Evolutionary conservation across 2,329 filamentous ascomycete genomes (phyloP), one percentile per base, ranked within the genome.

Genomic region (Neoarthrinium moseri): DNA sequence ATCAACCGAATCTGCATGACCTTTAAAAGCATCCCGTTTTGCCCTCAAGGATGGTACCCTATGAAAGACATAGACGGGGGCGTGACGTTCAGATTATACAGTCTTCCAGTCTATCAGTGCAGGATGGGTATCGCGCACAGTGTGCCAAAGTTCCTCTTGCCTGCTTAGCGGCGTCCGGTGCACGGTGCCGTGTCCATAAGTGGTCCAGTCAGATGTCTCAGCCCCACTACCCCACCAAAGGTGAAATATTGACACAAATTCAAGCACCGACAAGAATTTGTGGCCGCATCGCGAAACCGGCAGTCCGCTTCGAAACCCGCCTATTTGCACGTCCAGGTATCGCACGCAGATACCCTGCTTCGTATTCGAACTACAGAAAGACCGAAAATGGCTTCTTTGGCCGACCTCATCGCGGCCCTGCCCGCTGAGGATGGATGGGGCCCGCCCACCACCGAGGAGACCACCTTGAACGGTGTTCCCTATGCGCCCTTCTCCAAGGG

Each of bases 401-500:
- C 75, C 57, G 74, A 80, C 60, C 79, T 91, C 54, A 86, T 89
- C 65, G 74, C 84, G 63, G 78, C 81, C 62, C 81, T 90, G 63
- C 87, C 86, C 52, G 75, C 85, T 46, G 84, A 86, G 64, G 86
- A 89, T 61, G 81, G 84, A 69, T 99, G 94, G 94, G 94, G 94
- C 50, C 92, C 92, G 44, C 70, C 87, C 51, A 82, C 87, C 57
- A 87, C 91, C 50, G 83, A 75, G 60, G 89, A 96, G 68, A 95
- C 89, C 54, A 96, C 89, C 51, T 81, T 97, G 61, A 86, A 95
- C 66, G 94, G 94, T 66, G 90, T 97, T 40, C 94, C 94, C 30
- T 99, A 96, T 70, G 94, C 94, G 59, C 94, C 94, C 51, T 99
- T 94, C 78, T 96, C 91, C 57, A 99, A 99, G 74, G 91, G 90